phyloP scores from a whole-genome alignment of 2,329 filamentous ascomycete species.

The Sarocladiaceae sp. region DNA sequence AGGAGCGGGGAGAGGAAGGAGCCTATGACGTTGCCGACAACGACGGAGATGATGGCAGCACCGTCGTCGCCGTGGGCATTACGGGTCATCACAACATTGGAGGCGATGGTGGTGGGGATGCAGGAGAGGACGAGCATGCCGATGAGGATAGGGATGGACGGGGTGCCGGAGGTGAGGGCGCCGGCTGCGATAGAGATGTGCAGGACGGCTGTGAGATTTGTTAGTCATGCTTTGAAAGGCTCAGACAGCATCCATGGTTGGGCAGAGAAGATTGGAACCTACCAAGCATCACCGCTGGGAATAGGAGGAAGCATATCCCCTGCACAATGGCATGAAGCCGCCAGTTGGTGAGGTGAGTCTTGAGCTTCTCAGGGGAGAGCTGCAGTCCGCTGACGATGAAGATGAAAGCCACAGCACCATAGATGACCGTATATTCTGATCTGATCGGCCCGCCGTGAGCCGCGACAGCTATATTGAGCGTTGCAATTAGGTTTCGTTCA shows the following conservation, averaged over 20 bases:
- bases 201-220: slow-evolving; percentile 30
- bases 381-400: slow-evolving; percentile 68
- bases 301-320: slow-evolving; percentile 58
- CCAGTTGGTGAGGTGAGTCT: slow-evolving; percentile 58
- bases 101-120: slow-evolving; percentile 66
- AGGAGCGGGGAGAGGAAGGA: slow-evolving; percentile 61
- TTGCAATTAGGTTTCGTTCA: no score
- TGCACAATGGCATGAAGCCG: slow-evolving; percentile 63
- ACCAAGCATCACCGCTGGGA: slow-evolving; percentile 57
- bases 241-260: not conserved
- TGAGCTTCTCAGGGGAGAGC: slow-evolving; percentile 55
- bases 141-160: slow-evolving; percentile 59
- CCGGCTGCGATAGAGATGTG: slow-evolving; percentile 41
- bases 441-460: slow-evolving; percentile 41
- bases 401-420: slow-evolving; percentile 62
- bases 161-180: slow-evolving; percentile 43
- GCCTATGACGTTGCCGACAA: slow-evolving; percentile 63
- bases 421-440: slow-evolving; percentile 56
- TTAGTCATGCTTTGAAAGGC: slow-evolving; percentile 12
- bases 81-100: slow-evolving; percentile 68
- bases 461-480: slow-evolving; percentile 35
- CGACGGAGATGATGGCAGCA: slow-evolving; percentile 53
- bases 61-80: slow-evolving; percentile 58
- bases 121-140: slow-evolving; percentile 63
- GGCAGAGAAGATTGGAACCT: slow-evolving; percentile 11